A percentile compares a stretch with the other conserved stretches of the same genome.
phyloP scores from a whole-genome alignment of 345 rosid genomes.

The Ceriops tagal region DNA sequence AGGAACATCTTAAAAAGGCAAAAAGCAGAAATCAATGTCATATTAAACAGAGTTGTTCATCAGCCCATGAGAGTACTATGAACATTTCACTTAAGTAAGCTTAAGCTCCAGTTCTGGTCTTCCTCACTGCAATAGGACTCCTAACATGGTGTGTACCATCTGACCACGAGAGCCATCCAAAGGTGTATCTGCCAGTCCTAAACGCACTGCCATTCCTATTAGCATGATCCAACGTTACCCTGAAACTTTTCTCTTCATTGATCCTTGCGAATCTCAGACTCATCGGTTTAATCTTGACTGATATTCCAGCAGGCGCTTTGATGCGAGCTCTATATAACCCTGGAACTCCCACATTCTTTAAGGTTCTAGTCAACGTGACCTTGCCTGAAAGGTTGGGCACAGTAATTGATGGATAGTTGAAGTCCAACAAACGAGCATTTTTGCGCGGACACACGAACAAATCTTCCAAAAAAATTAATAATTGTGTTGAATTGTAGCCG shows the following conservation, averaged over 20 bases:
- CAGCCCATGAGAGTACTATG: too few relatives aligned
- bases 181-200: neutral
- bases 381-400: slow-evolving; percentile 15
- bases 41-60: too few relatives aligned
- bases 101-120: neutral
- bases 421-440: neutral
- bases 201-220: too few relatives aligned
- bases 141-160: slow-evolving; percentile 18
- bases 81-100: too few relatives aligned
- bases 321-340: slow-evolving; percentile 7
- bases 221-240: slow-evolving; percentile 1
- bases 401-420: slow-evolving; percentile 25
- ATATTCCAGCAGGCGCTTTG: slow-evolving; percentile 11
- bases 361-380: slow-evolving; percentile 14
- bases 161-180: slow-evolving; percentile 18
- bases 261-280: slow-evolving; percentile 9
- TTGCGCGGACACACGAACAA: slow-evolving; percentile 10
- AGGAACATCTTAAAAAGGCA: too few relatives aligned
- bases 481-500: slow-evolving; percentile 15
- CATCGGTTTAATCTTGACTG: slow-evolving; percentile 6
- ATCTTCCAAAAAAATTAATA: slow-evolving; percentile 8
- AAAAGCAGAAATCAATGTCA: too few relatives aligned
- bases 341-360: slow-evolving; percentile 18
- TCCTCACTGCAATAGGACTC: slow-evolving; percentile 13
- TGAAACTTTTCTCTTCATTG: slow-evolving; percentile 14